Evolutionary conservation across 2,329 filamentous ascomycete genomes (phyloP), one percentile per base, ranked within the genome.

Genomic region (Elsinoe necatrix): DNA sequence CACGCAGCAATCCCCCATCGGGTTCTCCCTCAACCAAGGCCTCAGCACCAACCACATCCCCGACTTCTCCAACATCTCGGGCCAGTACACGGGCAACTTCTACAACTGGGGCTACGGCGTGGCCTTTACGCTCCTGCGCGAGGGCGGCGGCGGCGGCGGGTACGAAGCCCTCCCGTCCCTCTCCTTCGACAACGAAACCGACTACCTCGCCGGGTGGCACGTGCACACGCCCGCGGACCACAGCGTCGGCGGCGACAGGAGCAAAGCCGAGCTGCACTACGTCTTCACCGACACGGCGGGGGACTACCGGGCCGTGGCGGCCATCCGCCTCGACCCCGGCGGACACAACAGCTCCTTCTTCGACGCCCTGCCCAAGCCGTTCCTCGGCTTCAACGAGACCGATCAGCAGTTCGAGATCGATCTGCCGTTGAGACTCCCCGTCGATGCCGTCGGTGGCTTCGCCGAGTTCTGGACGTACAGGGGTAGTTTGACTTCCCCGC

Each of bases 151-250:
- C 18, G 23, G 5, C 14, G 68, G 61, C 21, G 62, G 69, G 27
- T 72, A 71, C 59, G 72, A 69, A 4, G 62, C 60, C 1, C 67
- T 72, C 25, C 74, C 76, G 2, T 68, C 68, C 43, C 65, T 78
- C 57, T 70, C 66, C 1, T 77, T 72, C 63, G 73, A 77, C 54
- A 72, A 76, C 63, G 66, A 71, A 58, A 77, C 73, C 0, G 68
- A 75, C 20, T 79, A 76, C 62, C 67, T 79, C 7, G 69, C 67
- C 39, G 74, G 75, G 47, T 79, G 75, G 75, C 77, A 79, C 66
- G 73, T 78, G 50, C 77, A 80, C 61, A 63, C 75, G 0, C 77
- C 77, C 0, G 75, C 75, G 4, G 77, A 79, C 57, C 77, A 80
- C 63, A 68, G 69, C 2, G 69, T 79, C 3, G 66, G 71, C 47